Percentiles rank a stretch among this genome's conserved stretches.
These are phyloP conservation scores for Akanthomyces muscarius DNA, from an alignment of 2,329 filamentous ascomycete genomes.

Conservation along the genomic window DNA sequence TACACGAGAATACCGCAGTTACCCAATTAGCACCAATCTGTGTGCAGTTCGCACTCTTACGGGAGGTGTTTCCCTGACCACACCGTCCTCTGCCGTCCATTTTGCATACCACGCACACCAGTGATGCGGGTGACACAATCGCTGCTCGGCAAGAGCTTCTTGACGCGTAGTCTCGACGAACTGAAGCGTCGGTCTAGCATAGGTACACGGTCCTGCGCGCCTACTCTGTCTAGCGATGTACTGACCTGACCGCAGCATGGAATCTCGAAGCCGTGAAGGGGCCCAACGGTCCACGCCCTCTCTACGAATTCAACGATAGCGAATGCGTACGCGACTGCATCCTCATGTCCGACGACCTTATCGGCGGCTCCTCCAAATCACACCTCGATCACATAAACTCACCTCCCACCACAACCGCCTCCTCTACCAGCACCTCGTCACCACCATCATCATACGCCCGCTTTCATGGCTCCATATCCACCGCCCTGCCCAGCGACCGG, in stretches of 20 bases:
- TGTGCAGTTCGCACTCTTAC: neutral
- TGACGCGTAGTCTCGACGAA: constrained; percentile 56
- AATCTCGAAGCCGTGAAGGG: constrained; percentile 66
- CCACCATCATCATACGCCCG: constrained; percentile 54
- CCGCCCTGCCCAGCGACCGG: constrained; percentile 68
- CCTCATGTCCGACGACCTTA: constrained; percentile 79
- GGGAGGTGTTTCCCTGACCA: neutral
- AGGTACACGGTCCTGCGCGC: constrained; percentile 36
- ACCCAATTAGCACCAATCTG: neutral
- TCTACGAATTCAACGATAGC: constrained; percentile 59
- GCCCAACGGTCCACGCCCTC: constrained; percentile 58
- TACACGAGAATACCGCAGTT: neutral
- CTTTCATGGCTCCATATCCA: constrained; percentile 88
- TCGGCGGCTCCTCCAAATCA: constrained; percentile 79
- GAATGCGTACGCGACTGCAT: constrained; percentile 55
- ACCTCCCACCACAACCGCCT: constrained; percentile 17
- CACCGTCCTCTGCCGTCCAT: neutral
- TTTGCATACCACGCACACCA: neutral
- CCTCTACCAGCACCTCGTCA: constrained; percentile 11
- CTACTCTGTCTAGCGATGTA: neutral
- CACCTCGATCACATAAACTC: constrained; percentile 60
- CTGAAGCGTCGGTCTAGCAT: constrained; percentile 54
- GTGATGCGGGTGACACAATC: constrained; percentile 46
- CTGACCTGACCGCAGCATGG: constrained; percentile 46
- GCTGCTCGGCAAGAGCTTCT: constrained; percentile 49